Conservation (phyloP, 202 grass and related monocot species). For the Schoenoplectus tabernaemontani region DNA sequence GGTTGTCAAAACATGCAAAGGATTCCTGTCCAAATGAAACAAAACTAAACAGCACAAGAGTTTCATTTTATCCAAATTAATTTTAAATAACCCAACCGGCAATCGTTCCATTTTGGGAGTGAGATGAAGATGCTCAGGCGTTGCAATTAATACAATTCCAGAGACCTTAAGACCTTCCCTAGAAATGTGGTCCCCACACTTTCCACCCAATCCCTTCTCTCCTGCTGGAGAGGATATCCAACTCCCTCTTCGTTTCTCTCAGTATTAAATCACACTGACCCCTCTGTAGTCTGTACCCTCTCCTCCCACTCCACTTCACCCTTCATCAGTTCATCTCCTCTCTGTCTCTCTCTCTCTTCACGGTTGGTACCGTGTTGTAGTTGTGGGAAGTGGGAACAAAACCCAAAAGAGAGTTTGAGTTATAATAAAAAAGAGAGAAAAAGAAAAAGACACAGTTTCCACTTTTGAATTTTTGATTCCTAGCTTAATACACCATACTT, state of each 20-base stretch:
- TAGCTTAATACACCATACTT: constrained; percentile 3
- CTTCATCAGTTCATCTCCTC: not conserved
- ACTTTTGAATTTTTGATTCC: not conserved
- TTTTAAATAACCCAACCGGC: no score
- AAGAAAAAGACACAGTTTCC: constrained; percentile 22
- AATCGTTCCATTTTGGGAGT: no score
- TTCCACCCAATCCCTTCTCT: not conserved
- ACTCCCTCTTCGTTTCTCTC: not conserved
- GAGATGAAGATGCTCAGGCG: no score
- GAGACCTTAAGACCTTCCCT: no score
- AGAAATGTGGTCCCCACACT: constrained; percentile 1
- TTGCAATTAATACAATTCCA: no score
- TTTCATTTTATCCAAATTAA: no score
- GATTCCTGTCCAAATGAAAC: no score
- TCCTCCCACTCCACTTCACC: not conserved
- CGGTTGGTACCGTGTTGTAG: not conserved
- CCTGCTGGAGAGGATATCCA: constrained; percentile 1
- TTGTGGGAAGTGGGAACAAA: not conserved
- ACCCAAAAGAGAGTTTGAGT: constrained; percentile 14
- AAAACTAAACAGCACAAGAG: no score
- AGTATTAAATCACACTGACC: constrained; percentile 24
- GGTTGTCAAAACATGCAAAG: no score
- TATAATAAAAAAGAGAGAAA: constrained; percentile 13
- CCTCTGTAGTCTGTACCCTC: not conserved
- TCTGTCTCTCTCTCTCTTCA: not conserved